Conservation (phyloP, 1,284 basidiomycete genomes). For the Cutaneotrichosporon spelunceum region DNA sequence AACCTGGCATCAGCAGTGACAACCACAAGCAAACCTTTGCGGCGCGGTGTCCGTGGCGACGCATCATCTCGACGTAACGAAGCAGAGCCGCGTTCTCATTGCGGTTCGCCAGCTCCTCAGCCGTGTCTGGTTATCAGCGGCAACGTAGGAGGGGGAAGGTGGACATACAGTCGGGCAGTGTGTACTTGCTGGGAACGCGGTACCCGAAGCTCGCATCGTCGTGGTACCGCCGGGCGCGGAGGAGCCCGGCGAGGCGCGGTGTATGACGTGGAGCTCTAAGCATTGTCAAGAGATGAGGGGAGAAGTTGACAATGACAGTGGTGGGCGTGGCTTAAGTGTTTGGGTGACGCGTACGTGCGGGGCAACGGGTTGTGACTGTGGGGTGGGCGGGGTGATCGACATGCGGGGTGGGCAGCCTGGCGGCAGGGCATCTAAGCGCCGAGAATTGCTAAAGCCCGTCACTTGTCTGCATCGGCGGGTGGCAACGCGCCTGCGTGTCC, state of each 20-base stretch:
- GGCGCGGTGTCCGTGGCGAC: slow-evolving; percentile 54
- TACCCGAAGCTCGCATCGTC: slow-evolving; percentile 76
- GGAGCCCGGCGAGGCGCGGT: slow-evolving; percentile 2
- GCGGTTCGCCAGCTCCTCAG: slow-evolving; percentile 68
- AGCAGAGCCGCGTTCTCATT: slow-evolving; percentile 70
- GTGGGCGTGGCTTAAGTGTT: background rate
- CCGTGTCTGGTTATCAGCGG: slow-evolving; percentile 59
- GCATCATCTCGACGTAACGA: slow-evolving; percentile 80
- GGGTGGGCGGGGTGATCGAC: background rate
- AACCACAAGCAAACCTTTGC: slow-evolving; percentile 44
- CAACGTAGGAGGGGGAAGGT: background rate
- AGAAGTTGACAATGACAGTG: background rate
- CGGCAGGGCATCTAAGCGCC: background rate
- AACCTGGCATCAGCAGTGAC: slow-evolving; percentile 64
- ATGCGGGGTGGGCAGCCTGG: background rate
- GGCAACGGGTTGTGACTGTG: background rate
- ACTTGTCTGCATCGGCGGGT: background rate
- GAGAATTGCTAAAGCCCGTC: no score
- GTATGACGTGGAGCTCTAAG: slow-evolving; percentile 15
- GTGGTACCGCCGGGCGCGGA: slow-evolving; percentile 57
- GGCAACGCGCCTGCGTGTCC: no score
- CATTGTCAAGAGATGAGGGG: slow-evolving; percentile 13
- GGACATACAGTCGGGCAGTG: slow-evolving; percentile 69
- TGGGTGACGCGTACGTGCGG: background rate
- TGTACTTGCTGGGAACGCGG: slow-evolving; percentile 62